Evolutionary conservation across 2,329 filamentous ascomycete species (phyloP).

Genomic region (Aspergillus puulaauensis): DNA sequence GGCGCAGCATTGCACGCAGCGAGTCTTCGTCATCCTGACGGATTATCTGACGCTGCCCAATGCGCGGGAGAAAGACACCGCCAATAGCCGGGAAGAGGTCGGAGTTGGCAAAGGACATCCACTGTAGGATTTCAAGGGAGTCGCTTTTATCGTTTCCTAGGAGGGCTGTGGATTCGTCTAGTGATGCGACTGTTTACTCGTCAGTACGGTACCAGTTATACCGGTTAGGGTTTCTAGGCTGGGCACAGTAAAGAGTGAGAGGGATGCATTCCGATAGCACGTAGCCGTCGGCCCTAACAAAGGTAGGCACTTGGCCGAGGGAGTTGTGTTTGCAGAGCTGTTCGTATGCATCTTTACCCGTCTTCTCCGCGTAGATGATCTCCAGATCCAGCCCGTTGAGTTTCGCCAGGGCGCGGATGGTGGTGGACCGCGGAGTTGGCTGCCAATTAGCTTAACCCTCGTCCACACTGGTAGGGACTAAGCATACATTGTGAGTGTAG

Average conservation of each 20-base stretch:
- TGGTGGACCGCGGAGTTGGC: not conserved
- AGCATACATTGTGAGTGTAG: not conserved
- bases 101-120: slow-evolving; percentile 14
- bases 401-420: not conserved
- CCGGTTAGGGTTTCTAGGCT: not conserved
- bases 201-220: not conserved
- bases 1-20: not conserved
- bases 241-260: not conserved
- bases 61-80: not conserved
- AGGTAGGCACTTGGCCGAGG: not conserved
- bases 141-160: slow-evolving; percentile 8
- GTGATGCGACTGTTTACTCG: slow-evolving; percentile 7
- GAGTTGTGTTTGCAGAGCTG: not conserved
- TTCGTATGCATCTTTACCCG: not conserved
- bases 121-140: slow-evolving; percentile 11
- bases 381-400: not conserved
- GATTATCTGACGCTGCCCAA: not conserved
- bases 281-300: not conserved
- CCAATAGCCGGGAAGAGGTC: slow-evolving; percentile 1
- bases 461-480: not conserved
- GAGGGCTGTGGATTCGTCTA: slow-evolving; percentile 6
- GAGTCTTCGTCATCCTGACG: not conserved
- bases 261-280: slow-evolving; percentile 1
- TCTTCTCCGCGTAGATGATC: not conserved
- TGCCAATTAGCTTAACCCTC: not conserved